phyloP scores from a whole-genome alignment of 2,329 filamentous ascomycete genomes.

The Aspergillus proliferans region DNA sequence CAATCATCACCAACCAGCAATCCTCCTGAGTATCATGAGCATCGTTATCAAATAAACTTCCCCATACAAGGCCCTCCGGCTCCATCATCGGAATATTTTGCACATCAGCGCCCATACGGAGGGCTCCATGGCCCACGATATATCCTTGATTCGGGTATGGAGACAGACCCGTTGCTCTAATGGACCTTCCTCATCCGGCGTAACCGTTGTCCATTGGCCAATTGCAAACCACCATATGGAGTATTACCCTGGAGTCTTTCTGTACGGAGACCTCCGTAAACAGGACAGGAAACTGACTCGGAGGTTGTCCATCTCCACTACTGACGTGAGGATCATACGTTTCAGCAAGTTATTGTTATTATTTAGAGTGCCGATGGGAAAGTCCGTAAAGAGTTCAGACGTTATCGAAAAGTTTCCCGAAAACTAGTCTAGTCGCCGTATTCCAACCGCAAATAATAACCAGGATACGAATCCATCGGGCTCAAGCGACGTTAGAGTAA shows the following conservation, averaged over 20 bases:
- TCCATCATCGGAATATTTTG: not conserved
- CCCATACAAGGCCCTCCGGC: not conserved
- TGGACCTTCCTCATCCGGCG: not conserved
- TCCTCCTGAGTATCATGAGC: not conserved
- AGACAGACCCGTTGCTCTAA: not conserved
- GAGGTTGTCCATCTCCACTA: not conserved
- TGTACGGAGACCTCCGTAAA: not conserved
- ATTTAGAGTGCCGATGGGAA: too few relatives aligned
- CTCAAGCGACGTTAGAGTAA: too few relatives aligned
- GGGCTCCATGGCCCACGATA: too few relatives aligned
- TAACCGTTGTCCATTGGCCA: not conserved
- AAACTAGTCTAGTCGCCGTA: too few relatives aligned
- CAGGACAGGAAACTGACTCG: not conserved
- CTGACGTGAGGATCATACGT: not conserved
- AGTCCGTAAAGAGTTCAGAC: too few relatives aligned
- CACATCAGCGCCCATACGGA: not conserved
- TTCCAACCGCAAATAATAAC: too few relatives aligned
- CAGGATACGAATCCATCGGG: too few relatives aligned
- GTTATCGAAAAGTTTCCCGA: too few relatives aligned
- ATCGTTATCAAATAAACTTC: not conserved
- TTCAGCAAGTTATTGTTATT: not conserved
- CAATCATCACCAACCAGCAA: not conserved
- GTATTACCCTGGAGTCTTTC: not conserved
- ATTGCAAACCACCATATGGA: too few relatives aligned
- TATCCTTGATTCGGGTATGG: not conserved